Conservation (phyloP, 2,329 filamentous ascomycete species). For the Biscogniauxia mediterranea region DNA sequence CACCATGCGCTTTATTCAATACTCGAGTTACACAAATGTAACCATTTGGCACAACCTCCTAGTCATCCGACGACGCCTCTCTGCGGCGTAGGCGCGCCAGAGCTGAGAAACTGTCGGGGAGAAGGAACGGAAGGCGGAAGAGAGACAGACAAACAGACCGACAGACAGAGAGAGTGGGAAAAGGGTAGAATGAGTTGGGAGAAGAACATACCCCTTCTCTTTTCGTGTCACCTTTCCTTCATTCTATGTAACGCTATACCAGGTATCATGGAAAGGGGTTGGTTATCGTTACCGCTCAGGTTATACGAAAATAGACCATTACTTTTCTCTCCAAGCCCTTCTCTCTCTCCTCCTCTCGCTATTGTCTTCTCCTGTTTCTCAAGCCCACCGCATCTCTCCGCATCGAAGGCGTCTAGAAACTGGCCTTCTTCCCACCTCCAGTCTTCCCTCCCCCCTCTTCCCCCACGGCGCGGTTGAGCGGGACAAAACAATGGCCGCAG, state of each 20-base stretch:
- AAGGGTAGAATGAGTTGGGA: background rate
- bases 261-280: background rate
- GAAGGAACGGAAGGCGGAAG: background rate
- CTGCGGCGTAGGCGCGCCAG: background rate
- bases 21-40: background rate
- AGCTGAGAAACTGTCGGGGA: no score
- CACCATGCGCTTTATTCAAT: background rate
- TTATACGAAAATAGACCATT: background rate
- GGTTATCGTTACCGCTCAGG: background rate
- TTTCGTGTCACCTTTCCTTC: background rate
- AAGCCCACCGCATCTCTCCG: background rate
- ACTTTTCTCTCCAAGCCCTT: no score
- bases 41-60: background rate
- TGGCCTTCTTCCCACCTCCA: background rate
- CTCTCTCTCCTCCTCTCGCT: no score
- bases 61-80: background rate
- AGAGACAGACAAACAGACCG: background rate
- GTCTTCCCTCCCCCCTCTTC: no score
- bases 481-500: background rate
- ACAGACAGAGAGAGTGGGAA: no score
- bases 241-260: background rate
- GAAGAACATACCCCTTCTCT: background rate
- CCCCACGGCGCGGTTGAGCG: background rate
- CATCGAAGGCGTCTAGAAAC: background rate
- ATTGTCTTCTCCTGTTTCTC: no score